Evolutionary conservation across 2,329 filamentous ascomycete genomes (phyloP), one percentile per base, ranked within the genome.

Genomic region (Arthroderma uncinatum): DNA sequence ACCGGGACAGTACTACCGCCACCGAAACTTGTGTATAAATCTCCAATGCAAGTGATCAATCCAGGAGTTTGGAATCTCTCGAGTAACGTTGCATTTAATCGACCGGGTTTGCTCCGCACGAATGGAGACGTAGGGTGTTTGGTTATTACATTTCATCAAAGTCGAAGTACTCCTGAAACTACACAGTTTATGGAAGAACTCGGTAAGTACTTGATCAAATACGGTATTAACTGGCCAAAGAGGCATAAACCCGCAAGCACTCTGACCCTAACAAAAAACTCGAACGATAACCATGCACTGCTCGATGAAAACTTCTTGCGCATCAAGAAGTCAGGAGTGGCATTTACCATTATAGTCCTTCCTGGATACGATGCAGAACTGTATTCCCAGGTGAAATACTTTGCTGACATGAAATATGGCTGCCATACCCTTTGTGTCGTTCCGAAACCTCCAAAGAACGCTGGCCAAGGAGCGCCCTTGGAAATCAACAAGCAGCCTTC

Each of bases 381-480:
- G 10, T 66, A 65, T 54, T 59, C 59, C 8, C 42, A 37, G 3
- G 53, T 66, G 52, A 66, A 66, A 53, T 61, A 50, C 16, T 56
- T 42, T 8, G 59, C 55, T 19, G 64, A 66, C 36, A 33, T 64
- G 7, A 39, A 55, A 9, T 52, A 30, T 44, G 64, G 64, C 7
- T 57, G 64, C 30, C 59, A 59, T 28, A 62, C 62, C 1, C 34
- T 61, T 10, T 64, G 62, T 40, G 58, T 61, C 30, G 44, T 60
- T 1, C 59, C 53, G 44, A 57, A 57, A 28, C 16, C 36, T 7
- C 14, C 37, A 3, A 57, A 53, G 33, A 33, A 52, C 4, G 25
- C 16, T 33, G 10, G 12, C 8, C 10, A 14, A 19, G 34, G 34
- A 10, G 34, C 19, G 25, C 23, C 23, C 1, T 14, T 36, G 8